A percentile compares a stretch with the other conserved stretches of the same genome.
Conservation (phyloP, 2,329 filamentous ascomycete genomes). For the Calycina herbarum region DNA sequence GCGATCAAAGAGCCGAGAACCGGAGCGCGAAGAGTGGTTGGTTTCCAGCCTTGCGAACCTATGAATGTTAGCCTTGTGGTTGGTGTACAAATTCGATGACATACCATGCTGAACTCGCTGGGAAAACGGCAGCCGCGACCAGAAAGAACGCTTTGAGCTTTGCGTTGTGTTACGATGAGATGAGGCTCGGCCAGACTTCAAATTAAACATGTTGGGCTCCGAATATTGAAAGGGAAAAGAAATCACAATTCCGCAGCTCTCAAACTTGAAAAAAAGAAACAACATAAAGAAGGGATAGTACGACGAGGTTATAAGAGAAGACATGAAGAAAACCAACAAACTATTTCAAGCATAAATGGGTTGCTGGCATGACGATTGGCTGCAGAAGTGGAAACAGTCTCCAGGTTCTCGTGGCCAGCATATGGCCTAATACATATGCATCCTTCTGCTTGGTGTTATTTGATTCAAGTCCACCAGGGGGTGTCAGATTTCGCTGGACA, state of each 20-base stretch:
- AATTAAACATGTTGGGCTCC: background rate
- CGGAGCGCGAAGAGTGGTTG: constrained; percentile 39
- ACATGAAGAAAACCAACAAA: background rate
- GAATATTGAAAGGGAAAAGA: background rate
- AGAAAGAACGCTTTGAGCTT: no score
- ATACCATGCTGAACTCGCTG: no score
- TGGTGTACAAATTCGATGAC: no score
- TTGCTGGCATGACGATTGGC: background rate
- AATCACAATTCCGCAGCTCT: no score
- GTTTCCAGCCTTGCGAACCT: constrained; percentile 36
- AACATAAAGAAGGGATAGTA: background rate
- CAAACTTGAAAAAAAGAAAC: background rate
- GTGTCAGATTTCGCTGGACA: no score
- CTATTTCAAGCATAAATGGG: background rate
- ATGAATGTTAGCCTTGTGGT: no score
- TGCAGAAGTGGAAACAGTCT: background rate
- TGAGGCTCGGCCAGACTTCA: background rate
- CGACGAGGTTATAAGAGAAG: background rate
- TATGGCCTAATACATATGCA: background rate
- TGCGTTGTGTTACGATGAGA: background rate
- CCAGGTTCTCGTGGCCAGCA: background rate
- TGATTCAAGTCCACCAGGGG: no score
- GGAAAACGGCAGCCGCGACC: no score
- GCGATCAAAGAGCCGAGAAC: constrained; percentile 42
- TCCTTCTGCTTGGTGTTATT: background rate